Evolutionary conservation across 768 basidiomycete species (phyloP), one percentile per base, ranked within the genome.

Genomic region (Tephrocybe sp.): DNA sequence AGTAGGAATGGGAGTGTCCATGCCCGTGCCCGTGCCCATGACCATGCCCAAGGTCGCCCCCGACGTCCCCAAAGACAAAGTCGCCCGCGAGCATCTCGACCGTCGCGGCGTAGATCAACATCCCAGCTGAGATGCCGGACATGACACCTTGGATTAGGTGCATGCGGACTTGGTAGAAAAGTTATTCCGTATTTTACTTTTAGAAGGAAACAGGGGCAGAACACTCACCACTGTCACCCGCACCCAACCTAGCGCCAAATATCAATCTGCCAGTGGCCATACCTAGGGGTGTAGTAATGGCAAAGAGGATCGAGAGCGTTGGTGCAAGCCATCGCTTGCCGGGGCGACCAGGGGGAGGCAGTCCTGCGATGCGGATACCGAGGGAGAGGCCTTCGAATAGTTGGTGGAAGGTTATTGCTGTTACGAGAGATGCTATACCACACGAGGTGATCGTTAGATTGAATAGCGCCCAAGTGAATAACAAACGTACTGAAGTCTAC

Each of bases 41-140:
- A 25, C 32, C 36, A 18, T 37, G 36, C 18, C n/a, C 36, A 16
- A n/a, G n/a, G 73, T 50, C 65, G 71, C 68, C 65, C 57, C 70
- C 60, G 35, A 75, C 73, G 52, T 81, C 81, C 31, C 89, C 86
- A 67, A 87, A 86, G 35, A 92, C 86, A 56, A 92, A 91, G 64
- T 92, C 89, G 2, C 81, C 89, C 0, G 87, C 89, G 44, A 92
- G 79, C 86, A 92, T 92, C 74, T 92, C 90, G 6, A 92, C 88
- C 9, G 84, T 87, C 9, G 86, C 80, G 0, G 86, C 89, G 58
- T 91, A 92, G 37, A 86, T 89, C 41, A 92, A 77, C 85, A 92
- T 83, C 3, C 89, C 89, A 0, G 89, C 87, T 0, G 86, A 89
- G 26, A 90, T 73, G n/a, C 87, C 87, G 6, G 83, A 85, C 84